Percentiles rank a stretch among this genome's conserved stretches.
These are phyloP conservation scores for Encephalitozoon intestinalis DNA, from an alignment of 371 early-diverging fungal species.

Conservation along the genomic window DNA sequence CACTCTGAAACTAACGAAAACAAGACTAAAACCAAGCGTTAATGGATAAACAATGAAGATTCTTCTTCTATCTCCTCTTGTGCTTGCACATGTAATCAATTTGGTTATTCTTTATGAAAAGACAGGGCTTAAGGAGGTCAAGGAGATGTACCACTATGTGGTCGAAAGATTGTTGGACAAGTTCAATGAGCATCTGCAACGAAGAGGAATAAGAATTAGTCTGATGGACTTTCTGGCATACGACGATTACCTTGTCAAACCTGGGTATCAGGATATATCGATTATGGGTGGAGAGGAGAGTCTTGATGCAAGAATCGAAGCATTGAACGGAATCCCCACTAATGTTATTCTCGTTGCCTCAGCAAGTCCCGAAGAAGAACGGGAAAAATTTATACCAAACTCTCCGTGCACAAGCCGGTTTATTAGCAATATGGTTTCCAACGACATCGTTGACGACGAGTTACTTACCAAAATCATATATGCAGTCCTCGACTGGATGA, in stretches of 20 bases:
- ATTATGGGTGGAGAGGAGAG: slow-evolving; percentile 7
- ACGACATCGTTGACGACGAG: background rate
- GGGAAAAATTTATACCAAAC: background rate
- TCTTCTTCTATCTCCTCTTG: background rate
- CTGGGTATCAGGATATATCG: slow-evolving; percentile 5
- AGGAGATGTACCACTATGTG: slow-evolving; percentile 2
- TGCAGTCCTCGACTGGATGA: background rate
- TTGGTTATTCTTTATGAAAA: slow-evolving; percentile 2
- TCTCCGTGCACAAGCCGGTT: background rate
- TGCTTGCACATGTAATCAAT: background rate
- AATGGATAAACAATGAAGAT: slow-evolving; percentile 4
- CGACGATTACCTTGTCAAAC: background rate
- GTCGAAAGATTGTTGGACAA: background rate
- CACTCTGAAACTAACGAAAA: background rate
- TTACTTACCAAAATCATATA: slow-evolving; percentile 1
- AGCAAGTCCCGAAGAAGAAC: background rate
- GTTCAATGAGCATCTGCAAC: background rate
- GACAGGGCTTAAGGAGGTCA: background rate
- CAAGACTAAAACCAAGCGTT: background rate
- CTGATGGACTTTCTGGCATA: slow-evolving; percentile 1
- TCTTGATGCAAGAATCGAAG: background rate
- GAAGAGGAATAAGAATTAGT: background rate
- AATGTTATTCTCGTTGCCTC: slow-evolving; percentile 22
- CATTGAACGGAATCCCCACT: background rate
- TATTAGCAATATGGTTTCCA: slow-evolving; percentile 5